These are phyloP conservation scores for Nicotiana otophora DNA, from an alignment of 257 asterid genomes.

Conservation along the genomic window DNA sequence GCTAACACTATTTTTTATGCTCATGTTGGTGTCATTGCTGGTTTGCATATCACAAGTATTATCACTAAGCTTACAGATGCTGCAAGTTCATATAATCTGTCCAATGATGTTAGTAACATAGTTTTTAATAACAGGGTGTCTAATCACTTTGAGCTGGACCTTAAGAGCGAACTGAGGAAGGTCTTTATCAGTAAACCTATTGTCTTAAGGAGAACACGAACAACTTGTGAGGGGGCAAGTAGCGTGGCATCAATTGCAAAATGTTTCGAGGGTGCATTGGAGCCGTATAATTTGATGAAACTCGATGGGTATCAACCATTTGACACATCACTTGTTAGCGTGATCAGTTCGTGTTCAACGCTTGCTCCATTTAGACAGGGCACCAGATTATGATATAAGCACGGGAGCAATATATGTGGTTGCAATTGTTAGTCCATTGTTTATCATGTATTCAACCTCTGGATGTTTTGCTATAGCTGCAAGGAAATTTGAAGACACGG, in stretches of 20 bases:
- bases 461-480: constrained; percentile 72
- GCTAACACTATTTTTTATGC: too few relatives aligned
- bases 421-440: constrained; percentile 54
- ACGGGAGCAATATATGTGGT: constrained; percentile 42
- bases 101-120: neutral
- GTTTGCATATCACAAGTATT: neutral
- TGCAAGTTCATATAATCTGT: neutral
- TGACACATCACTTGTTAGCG: constrained; percentile 65
- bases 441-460: constrained; percentile 76
- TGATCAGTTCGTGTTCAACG: constrained; percentile 62
- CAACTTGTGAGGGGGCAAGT: neutral
- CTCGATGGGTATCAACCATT: constrained; percentile 53
- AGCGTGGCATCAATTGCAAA: neutral
- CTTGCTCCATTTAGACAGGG: constrained; percentile 68
- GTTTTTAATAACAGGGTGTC: neutral
- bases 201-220: neutral
- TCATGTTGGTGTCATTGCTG: too few relatives aligned
- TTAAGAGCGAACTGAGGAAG: neutral
- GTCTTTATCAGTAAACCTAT: neutral
- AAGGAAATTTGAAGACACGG: constrained; percentile 48
- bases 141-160: neutral
- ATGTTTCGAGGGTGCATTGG: constrained; percentile 41
- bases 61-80: neutral
- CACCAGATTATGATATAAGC: constrained; percentile 66
- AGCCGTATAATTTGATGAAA: constrained; percentile 51